Conservation (phyloP, 2,329 filamentous ascomycete species). For the Paramyrothecium sp. region DNA sequence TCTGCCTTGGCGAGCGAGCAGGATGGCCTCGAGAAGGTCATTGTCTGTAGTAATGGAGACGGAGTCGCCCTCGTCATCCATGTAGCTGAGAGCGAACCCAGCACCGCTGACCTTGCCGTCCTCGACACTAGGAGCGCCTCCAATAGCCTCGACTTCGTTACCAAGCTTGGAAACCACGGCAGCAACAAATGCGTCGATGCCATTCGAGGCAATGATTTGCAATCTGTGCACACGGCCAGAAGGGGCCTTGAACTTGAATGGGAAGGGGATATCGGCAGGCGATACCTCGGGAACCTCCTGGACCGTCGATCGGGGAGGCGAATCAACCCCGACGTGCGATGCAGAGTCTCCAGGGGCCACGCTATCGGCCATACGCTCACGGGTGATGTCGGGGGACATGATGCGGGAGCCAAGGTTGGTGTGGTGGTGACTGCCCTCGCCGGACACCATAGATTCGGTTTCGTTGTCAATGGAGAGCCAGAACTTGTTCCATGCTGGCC, state of each 20-base stretch:
- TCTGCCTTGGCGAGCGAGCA: constrained; percentile 72
- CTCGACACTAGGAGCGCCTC: constrained; percentile 74
- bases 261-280: constrained; percentile 75
- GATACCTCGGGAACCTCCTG: constrained; percentile 45
- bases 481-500: constrained; percentile 99
- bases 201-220: constrained; percentile 78
- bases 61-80: constrained; percentile 95
- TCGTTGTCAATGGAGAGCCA: constrained; percentile 96
- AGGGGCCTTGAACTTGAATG: constrained; percentile 99
- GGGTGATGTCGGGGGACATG: constrained; percentile 75
- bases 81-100: constrained; percentile 90
- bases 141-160: constrained; percentile 76
- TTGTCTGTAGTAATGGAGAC: constrained; percentile 96
- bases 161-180: constrained; percentile 84
- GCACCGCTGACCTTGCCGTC: constrained; percentile 73
- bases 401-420: constrained; percentile 67
- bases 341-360: constrained; percentile 92
- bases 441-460: constrained; percentile 94
- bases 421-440: constrained; percentile 72
- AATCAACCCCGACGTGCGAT: constrained; percentile 83
- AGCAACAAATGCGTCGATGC: constrained; percentile 74
- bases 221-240: constrained; percentile 91
- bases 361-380: constrained; percentile 74
- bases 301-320: constrained; percentile 66
- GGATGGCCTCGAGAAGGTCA: constrained; percentile 86